These are phyloP conservation scores for Mrakia gelida DNA, from an alignment of 768 basidiomycete genomes.

Conservation along the genomic window DNA sequence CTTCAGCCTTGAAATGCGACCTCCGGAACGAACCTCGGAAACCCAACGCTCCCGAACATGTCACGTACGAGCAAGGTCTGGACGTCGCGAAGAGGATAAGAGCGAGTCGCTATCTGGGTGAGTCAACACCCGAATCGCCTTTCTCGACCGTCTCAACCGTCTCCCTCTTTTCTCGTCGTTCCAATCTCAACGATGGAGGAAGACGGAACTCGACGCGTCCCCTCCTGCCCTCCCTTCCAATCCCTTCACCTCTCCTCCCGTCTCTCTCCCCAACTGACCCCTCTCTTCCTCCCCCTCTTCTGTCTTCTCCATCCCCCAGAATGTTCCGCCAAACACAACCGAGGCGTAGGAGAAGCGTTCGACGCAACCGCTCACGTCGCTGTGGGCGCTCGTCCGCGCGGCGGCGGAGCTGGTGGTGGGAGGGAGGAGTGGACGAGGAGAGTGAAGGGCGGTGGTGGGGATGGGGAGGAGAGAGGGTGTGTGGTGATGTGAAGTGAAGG, in stretches of 20 bases:
- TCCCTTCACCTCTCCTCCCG: not conserved
- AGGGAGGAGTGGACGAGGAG: not conserved
- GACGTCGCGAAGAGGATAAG: conserved; percentile 22
- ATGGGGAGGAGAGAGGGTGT: conserved; percentile 3
- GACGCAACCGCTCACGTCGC: conserved; percentile 21
- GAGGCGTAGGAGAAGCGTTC: conserved; percentile 24
- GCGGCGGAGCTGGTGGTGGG: conserved; percentile 1
- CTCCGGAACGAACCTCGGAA: conserved; percentile 12
- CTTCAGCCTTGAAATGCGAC: conserved; percentile 23
- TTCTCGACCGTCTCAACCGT: not conserved
- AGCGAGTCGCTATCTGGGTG: conserved; percentile 15
- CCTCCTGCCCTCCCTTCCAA: not conserved
- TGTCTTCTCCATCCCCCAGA: not conserved
- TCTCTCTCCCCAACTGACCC: not conserved
- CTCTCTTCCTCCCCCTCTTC: not conserved
- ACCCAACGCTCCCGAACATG: not conserved
- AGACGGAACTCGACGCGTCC: not conserved
- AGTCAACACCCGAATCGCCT: not conserved
- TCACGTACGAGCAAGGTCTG: conserved; percentile 26
- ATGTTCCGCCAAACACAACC: conserved; percentile 27
- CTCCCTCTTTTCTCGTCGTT: not conserved
- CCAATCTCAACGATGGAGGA: not conserved
- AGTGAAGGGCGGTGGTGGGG: not conserved
- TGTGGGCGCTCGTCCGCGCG: not conserved
- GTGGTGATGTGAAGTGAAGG: not conserved